Conservation (phyloP, 73 alveolate genomes). For the Paramecium pentaurelia region DNA sequence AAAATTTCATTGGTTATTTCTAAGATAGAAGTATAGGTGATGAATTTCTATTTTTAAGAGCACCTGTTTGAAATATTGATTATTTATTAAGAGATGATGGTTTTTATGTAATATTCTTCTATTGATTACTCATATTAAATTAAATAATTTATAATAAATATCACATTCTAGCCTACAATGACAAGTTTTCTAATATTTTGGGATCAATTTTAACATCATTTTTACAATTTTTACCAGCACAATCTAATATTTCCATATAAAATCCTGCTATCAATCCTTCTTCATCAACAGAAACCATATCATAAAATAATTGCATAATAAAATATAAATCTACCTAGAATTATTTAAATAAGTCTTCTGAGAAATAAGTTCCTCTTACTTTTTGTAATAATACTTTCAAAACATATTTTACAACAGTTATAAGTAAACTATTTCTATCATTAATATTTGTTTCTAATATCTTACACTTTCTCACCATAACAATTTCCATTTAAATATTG, state of each 20-base stretch:
- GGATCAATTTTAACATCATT: not conserved
- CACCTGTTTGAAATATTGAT: not conserved
- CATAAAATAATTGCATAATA: conserved; percentile 37
- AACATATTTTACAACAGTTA: not conserved
- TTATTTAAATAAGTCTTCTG: conserved; percentile 29
- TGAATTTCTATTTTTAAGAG: not conserved
- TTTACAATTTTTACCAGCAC: conserved; percentile 36
- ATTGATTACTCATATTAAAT: not conserved
- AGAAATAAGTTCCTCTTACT: not conserved
- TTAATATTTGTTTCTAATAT: not conserved
- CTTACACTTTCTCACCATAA: conserved; percentile 44
- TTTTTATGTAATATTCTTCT: not conserved
- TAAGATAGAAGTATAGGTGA: not conserved
- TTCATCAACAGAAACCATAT: conserved; percentile 55
- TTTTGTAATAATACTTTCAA: conserved; percentile 42
- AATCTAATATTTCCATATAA: conserved; percentile 43
- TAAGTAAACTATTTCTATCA: conserved; percentile 40
- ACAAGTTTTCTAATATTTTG: not conserved
- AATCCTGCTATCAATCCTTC: conserved; percentile 48
- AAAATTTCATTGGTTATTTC: not conserved
- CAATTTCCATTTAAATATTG: conserved; percentile 25
- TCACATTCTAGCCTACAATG: not conserved
- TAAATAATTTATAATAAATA: not conserved
- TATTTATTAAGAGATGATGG: not conserved
- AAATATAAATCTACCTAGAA: conserved; percentile 46